phyloP scores from a whole-genome alignment of 169 alveolate species.

The Eimeria brunetti region DNA sequence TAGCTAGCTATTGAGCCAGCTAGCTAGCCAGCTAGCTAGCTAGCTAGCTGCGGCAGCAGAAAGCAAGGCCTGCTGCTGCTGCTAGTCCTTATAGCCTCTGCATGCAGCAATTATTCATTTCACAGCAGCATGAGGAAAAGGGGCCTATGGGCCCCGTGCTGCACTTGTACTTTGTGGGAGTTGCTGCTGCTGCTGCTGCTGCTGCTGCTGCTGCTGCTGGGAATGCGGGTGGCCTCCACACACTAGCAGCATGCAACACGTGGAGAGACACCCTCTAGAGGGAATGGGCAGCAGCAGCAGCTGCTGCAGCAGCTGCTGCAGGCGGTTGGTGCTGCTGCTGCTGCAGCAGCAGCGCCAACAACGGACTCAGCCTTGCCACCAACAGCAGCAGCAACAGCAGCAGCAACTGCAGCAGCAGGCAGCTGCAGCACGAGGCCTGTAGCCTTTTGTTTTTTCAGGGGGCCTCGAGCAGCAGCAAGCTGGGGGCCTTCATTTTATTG shows the following conservation, averaged over 20 bases:
- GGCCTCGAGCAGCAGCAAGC: not conserved
- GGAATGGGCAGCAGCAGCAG: not conserved
- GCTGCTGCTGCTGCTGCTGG: conserved; percentile 6
- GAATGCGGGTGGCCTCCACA: not conserved
- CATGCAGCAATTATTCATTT: too few relatives aligned
- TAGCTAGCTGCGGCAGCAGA: too few relatives aligned
- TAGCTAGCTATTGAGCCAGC: too few relatives aligned
- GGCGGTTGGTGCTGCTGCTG: not conserved
- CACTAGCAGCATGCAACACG: not conserved
- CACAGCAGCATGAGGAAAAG: not conserved
- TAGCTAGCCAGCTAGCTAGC: too few relatives aligned
- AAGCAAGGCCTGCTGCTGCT: too few relatives aligned
- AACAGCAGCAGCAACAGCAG: conserved; percentile 1
- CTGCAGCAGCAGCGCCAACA: conserved; percentile 1
- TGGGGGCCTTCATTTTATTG: not conserved
- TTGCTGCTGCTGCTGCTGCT: not conserved
- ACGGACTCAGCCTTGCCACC: not conserved
- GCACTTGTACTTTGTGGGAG: not conserved
- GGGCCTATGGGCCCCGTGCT: not conserved
- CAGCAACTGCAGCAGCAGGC: conserved; percentile 7
- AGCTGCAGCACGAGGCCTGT: conserved; percentile 2
- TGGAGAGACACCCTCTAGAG: not conserved
- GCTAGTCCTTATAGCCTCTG: too few relatives aligned
- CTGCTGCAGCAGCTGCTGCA: conserved; percentile 17
- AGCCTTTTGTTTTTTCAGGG: conserved; percentile 4